Evolutionary conservation across 257 asterid genomes (phyloP).

Genomic region (Thymus quinquecostatus): DNA sequence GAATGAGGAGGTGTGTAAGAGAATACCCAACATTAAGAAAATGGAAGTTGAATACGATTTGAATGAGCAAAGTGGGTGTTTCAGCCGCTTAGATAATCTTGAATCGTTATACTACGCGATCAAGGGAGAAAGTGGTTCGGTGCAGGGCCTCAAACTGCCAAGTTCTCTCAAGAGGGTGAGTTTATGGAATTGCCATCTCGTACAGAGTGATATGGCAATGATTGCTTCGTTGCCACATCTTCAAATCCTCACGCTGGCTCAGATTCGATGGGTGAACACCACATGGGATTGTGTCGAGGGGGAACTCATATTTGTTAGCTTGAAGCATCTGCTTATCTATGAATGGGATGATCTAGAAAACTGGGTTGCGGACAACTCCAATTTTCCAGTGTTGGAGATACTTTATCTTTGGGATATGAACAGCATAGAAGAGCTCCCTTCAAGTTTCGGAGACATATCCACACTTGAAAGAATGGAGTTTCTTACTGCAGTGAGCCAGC

Average conservation of each 20-base stretch:
- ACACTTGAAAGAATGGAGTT: neutral
- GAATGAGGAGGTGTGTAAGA: too few relatives aligned
- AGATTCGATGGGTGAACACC: neutral
- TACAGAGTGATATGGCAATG: too few relatives aligned
- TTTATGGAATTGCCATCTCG: too few relatives aligned
- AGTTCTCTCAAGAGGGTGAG: too few relatives aligned
- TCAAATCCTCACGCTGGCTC: neutral
- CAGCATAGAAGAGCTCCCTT: neutral
- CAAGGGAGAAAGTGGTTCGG: neutral
- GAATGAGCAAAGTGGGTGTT: neutral
- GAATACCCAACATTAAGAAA: conserved; percentile 10
- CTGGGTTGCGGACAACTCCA: neutral
- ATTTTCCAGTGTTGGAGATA: neutral
- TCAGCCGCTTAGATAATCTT: neutral
- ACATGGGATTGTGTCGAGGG: neutral
- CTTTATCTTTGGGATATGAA: neutral
- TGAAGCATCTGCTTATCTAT: neutral
- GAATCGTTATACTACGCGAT: neutral
- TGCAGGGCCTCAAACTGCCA: neutral
- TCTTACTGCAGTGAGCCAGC: neutral
- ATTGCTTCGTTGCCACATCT: too few relatives aligned
- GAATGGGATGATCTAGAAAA: neutral
- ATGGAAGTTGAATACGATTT: neutral
- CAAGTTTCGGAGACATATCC: neutral
- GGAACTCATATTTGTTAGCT: neutral